phyloP scores from a whole-genome alignment of 108 stramenopile genomes.

The Skeletonema grethae region DNA sequence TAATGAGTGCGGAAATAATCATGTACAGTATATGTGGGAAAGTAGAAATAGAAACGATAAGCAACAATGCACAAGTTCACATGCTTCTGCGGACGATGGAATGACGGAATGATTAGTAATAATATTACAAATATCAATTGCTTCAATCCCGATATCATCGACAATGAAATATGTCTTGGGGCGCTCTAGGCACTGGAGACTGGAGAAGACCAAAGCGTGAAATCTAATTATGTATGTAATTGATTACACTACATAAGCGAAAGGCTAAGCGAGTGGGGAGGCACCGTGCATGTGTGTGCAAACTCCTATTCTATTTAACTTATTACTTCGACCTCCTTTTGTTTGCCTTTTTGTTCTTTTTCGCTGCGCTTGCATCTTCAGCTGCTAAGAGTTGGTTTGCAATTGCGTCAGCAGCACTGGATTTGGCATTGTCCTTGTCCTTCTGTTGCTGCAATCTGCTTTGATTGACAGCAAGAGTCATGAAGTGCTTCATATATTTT shows the following conservation, averaged over 20 bases:
- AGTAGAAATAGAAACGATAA: background rate
- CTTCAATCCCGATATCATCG: background rate
- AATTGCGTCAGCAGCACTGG: conserved; percentile 69
- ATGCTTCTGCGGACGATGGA: background rate
- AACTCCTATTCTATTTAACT: background rate
- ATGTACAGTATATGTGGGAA: background rate
- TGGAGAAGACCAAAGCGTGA: too few relatives aligned
- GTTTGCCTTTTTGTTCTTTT: conserved; percentile 60
- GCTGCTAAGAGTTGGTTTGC: conserved; percentile 71
- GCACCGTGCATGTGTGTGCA: background rate
- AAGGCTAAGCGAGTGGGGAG: too few relatives aligned
- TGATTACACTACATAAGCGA: too few relatives aligned
- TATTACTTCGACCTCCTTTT: conserved; percentile 55
- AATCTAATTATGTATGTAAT: too few relatives aligned
- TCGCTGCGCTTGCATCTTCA: conserved; percentile 60
- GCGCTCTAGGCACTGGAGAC: too few relatives aligned
- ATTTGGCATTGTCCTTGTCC: conserved; percentile 54
- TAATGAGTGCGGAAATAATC: conserved; percentile 3
- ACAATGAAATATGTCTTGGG: background rate
- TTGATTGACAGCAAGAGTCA: conserved; percentile 64
- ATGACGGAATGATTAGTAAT: conserved; percentile 2
- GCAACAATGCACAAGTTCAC: background rate
- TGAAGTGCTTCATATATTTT: conserved; percentile 48
- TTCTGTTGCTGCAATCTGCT: conserved; percentile 53
- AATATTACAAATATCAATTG: background rate